Percentiles rank a stretch among this genome's conserved stretches.
phyloP scores from a whole-genome alignment of 164 flowering plant genomes.

The Umbellularia californica region DNA sequence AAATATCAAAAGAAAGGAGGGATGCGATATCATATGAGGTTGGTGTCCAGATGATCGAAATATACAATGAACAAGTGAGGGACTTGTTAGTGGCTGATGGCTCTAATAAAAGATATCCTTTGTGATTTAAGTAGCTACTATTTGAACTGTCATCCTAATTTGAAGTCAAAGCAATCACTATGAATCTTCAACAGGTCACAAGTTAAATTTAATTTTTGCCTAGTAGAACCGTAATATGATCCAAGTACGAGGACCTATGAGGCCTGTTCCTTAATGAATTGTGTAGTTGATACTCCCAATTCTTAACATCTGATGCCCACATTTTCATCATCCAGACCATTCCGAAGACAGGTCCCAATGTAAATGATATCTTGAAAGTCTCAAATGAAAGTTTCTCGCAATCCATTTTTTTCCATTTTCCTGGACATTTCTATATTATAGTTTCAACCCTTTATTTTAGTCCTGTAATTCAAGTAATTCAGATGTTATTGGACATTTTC shows the following conservation, averaged over 20 bases:
- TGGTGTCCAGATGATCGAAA: constrained; percentile 88
- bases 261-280: not conserved
- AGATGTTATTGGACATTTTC: not conserved
- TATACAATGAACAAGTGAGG: constrained; percentile 94
- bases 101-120: constrained; percentile 84
- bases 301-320: not conserved
- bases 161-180: not conserved
- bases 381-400: not conserved
- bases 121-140: not conserved
- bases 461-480: too few species aligned
- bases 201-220: not conserved
- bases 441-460: too few species aligned
- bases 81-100: constrained; percentile 77
- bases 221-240: not conserved
- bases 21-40: constrained; percentile 55
- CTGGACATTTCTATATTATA: not conserved
- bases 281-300: not conserved
- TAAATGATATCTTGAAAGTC: not conserved
- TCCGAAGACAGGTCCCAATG: not conserved
- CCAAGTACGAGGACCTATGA: not conserved
- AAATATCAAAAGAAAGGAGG: constrained; percentile 50
- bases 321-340: not conserved
- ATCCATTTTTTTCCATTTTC: not conserved
- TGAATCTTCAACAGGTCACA: not conserved
- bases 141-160: not conserved